Evolutionary conservation across 371 early-diverging fungal species (phyloP), one percentile per base, ranked within the genome.

Genomic region (Haplosporangium sp.): DNA sequence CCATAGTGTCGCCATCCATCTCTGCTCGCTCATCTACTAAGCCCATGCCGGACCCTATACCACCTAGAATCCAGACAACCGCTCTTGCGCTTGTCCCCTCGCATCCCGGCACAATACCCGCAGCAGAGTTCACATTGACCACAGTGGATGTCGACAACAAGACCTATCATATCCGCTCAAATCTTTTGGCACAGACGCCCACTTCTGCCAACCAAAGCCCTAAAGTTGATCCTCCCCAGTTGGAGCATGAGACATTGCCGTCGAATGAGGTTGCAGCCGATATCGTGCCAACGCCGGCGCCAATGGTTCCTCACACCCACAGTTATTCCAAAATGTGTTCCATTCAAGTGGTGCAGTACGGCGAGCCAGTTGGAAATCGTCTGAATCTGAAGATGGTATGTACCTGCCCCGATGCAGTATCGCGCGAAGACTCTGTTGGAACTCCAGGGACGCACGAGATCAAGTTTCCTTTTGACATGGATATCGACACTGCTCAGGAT

Each of bases 391-490:
- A 57, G 57, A 61, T 61, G 62, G 36, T 61, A 16, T 61, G 62
- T 21, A 61, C 62, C 41, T 61, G 62, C 48, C 62, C 62, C n/a
- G 62, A 52, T 12, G 52, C 62, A 14, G 51, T 21, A 40, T 45
- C 48, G 23, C 51, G 18, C 40, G 59, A 55, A 21, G 20, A 9
- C 41, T 23, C 46, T 18, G 41, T 10, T 4, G 58, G 41, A 18
- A 20, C 58, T 4, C 18, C 58, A 20, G 58, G 58, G 12, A 58
- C 58, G 5, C 58, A 58, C 8, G 86, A 87, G 66, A 85, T 91
- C 64, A 89, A 87, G 73, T 93, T 93, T 80, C 86, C 88, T 16
- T 93, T 89, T 74, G 77, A 90, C 67, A 62, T 86, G 20, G 71
- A 73, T 12, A 83, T 84, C 6, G 94, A 93, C 67, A 93, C 92